Evolutionary conservation across 106 monocot genomes (phyloP).

Genomic region (Dioscorea zingiberensis): DNA sequence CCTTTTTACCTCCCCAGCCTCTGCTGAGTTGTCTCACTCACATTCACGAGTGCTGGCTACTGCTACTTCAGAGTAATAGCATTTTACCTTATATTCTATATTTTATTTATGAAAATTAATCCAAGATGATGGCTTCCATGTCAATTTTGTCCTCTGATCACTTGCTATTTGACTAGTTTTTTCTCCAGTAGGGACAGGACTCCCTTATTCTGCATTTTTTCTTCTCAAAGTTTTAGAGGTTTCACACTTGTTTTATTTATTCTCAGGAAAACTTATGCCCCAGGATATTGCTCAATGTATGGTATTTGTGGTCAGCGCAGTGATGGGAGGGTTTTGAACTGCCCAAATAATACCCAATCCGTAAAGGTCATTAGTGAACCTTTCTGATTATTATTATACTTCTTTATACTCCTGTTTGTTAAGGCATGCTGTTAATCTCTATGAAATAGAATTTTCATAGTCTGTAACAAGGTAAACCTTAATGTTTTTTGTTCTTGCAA

Average conservation of each 20-base stretch:
- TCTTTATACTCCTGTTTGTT: too few species aligned
- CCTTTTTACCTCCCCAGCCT: not conserved
- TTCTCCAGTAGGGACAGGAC: too few species aligned
- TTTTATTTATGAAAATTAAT: not conserved
- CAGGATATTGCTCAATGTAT: constrained; percentile 87
- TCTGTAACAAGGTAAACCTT: too few species aligned
- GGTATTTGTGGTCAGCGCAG: constrained; percentile 69
- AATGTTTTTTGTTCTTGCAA: too few species aligned
- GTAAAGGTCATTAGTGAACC: constrained; percentile 44
- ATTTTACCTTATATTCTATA: not conserved
- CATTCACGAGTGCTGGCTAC: not conserved
- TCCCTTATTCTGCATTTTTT: too few species aligned
- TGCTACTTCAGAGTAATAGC: not conserved
- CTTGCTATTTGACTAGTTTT: too few species aligned
- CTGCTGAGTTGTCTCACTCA: not conserved
- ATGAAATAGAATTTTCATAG: too few species aligned
- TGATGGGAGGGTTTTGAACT: constrained; percentile 82
- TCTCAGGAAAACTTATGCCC: constrained; percentile 16
- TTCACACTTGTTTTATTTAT: not conserved
- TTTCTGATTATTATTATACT: too few species aligned
- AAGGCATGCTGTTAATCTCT: too few species aligned
- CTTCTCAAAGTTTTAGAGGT: too few species aligned
- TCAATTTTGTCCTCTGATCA: not conserved
- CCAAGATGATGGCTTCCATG: not conserved
- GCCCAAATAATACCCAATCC: constrained; percentile 31